Conservation (phyloP, 495 filamentous ascomycete species). For the Aspergillus avenaceus region DNA sequence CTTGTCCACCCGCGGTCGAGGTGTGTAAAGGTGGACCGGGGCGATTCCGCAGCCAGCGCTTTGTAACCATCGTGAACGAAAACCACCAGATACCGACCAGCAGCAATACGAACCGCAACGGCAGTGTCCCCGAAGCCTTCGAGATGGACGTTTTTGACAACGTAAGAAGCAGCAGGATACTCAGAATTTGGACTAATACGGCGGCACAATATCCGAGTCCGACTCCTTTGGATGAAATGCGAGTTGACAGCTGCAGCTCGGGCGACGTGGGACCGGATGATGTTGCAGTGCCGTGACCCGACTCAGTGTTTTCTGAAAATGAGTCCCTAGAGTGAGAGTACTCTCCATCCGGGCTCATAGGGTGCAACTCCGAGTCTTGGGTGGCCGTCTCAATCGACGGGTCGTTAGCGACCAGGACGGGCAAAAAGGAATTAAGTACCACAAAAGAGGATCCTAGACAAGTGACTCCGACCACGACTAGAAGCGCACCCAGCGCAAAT, state of each 20-base stretch:
- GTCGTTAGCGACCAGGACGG: slow-evolving; percentile 45
- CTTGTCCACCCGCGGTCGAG: slow-evolving; percentile 8
- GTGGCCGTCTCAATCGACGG: slow-evolving; percentile 30
- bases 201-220: slow-evolving; percentile 78
- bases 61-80: slow-evolving; percentile 72
- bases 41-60: slow-evolving; percentile 77
- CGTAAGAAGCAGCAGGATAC: slow-evolving; percentile 63
- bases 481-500: slow-evolving; percentile 69
- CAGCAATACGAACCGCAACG: slow-evolving; percentile 72
- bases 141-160: slow-evolving; percentile 58
- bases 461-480: slow-evolving; percentile 79
- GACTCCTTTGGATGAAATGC: slow-evolving; percentile 76
- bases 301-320: slow-evolving; percentile 31
- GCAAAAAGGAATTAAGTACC: slow-evolving; percentile 49
- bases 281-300: too few relatives aligned
- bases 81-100: slow-evolving; percentile 88
- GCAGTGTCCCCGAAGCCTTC: slow-evolving; percentile 31
- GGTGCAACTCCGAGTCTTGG: slow-evolving; percentile 23
- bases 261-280: slow-evolving; percentile 32
- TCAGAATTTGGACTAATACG: slow-evolving; percentile 68
- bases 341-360: slow-evolving; percentile 14
- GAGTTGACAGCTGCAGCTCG: slow-evolving; percentile 69
- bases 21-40: slow-evolving; percentile 68
- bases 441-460: slow-evolving; percentile 56
- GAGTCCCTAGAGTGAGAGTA: slow-evolving; percentile 25